Percentiles rank a stretch among this genome's conserved stretches.
Conservation (phyloP, 2,329 filamentous ascomycete genomes). For the Didymella lethalis region DNA sequence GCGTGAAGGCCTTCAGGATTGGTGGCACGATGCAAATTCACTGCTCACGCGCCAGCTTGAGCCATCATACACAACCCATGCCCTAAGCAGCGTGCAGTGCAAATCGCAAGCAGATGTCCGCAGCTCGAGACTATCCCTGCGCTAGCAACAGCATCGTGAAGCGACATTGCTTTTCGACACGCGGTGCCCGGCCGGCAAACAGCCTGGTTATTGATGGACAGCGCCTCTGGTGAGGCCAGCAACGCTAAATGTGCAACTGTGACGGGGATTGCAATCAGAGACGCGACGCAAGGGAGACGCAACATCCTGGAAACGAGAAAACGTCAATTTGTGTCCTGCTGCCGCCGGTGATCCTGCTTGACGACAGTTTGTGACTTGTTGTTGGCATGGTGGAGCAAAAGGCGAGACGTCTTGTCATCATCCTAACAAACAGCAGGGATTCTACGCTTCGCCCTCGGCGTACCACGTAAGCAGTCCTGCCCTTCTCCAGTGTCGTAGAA, state of each 20-base stretch:
- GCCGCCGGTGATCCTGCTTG: constrained; percentile 37
- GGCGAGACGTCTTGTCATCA: constrained; percentile 23
- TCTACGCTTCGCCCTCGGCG: constrained; percentile 11
- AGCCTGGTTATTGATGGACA: constrained; percentile 23
- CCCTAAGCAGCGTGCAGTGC: constrained; percentile 21
- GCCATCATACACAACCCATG: constrained; percentile 23
- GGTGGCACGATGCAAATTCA: constrained; percentile 29
- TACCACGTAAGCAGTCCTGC: constrained; percentile 21
- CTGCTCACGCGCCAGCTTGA: constrained; percentile 15
- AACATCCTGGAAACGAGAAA: constrained; percentile 32
- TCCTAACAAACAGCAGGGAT: constrained; percentile 20
- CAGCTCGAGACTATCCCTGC: constrained; percentile 29
- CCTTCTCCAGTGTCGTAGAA: constrained; percentile 8
- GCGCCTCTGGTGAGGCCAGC: constrained; percentile 31
- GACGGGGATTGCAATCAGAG: constrained; percentile 33
- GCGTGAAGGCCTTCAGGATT: neutral
- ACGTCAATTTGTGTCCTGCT: constrained; percentile 32
- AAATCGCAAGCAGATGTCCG: constrained; percentile 20
- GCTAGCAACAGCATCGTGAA: constrained; percentile 25
- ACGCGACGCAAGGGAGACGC: constrained; percentile 40
- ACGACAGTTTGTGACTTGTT: constrained; percentile 18
- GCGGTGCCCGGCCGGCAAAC: constrained; percentile 31
- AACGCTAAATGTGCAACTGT: constrained; percentile 46
- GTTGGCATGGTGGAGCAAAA: constrained; percentile 25
- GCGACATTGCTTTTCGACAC: constrained; percentile 41